Percentiles rank a stretch among this genome's conserved stretches.
phyloP scores from a whole-genome alignment of 148 eudicot species.

The Rhododendron vialii region DNA sequence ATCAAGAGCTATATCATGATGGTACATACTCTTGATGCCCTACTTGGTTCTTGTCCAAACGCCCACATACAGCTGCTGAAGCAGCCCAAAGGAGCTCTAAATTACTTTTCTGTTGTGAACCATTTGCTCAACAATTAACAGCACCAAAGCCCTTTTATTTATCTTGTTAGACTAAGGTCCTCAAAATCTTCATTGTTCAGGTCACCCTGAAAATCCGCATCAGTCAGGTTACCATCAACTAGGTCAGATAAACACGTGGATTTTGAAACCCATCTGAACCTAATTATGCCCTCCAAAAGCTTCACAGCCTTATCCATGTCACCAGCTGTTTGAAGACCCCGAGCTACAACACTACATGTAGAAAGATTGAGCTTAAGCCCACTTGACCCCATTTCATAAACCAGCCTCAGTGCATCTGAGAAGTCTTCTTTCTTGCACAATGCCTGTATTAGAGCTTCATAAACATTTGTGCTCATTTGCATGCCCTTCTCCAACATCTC shows the following conservation, averaged over 20 bases:
- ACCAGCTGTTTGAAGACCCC: constrained; percentile 1
- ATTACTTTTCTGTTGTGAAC: neutral
- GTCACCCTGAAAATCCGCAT: neutral
- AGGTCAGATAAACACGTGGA: neutral
- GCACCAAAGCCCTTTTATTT: neutral
- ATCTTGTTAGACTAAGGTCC: neutral
- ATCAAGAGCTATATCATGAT: neutral
- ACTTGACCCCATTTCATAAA: neutral
- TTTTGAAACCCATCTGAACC: constrained; percentile 4
- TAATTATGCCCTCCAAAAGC: constrained; percentile 7
- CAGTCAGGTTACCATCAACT: constrained; percentile 1
- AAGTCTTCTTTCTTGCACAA: constrained; percentile 9
- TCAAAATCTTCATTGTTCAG: neutral
- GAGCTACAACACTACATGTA: neutral
- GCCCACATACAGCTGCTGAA: neutral
- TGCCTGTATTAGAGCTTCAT: constrained; percentile 1
- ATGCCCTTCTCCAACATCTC: constrained; percentile 46
- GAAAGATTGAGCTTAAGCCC: neutral
- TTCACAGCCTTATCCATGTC: neutral
- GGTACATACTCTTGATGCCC: neutral
- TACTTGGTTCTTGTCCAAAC: neutral
- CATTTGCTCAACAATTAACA: neutral
- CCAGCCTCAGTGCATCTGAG: neutral
- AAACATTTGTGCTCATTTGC: neutral
- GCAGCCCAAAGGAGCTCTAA: neutral